Conservation (phyloP, 169 alveolate species). For the Plasmodium vivax region DNA sequence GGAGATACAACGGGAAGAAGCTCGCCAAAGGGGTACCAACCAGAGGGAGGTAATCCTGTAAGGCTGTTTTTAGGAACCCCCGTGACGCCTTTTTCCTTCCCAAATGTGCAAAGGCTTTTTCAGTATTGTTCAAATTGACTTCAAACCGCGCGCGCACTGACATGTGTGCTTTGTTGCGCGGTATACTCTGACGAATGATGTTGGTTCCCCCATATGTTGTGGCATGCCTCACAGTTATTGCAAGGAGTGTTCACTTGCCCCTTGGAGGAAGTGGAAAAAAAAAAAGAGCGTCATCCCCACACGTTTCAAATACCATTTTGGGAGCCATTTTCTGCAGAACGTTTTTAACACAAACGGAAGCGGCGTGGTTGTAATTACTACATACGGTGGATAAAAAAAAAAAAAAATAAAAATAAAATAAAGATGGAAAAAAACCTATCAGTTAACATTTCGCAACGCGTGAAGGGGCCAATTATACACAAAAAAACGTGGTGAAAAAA, state of each 20-base stretch:
- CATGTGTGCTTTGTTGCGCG: neutral
- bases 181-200: neutral
- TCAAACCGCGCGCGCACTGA: neutral
- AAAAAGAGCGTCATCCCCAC: too few species aligned
- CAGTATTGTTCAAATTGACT: neutral
- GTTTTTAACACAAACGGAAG: too few species aligned
- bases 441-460: neutral
- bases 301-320: too few species aligned
- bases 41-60: neutral
- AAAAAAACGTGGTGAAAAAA: too few species aligned
- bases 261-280: neutral
- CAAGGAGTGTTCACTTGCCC: neutral
- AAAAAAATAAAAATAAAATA: too few species aligned
- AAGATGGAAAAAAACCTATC: too few species aligned
- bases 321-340: too few species aligned
- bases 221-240: neutral
- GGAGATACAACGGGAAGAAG: neutral
- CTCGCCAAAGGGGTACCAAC: neutral
- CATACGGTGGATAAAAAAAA: too few species aligned
- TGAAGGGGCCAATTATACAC: neutral
- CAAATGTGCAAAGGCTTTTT: neutral
- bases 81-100: neutral
- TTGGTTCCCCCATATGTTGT: neutral
- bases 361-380: too few species aligned
- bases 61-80: neutral